Base-by-base conservation (phyloP, 441 rosid species). In the Arabidopsis lyrata region DNA sequence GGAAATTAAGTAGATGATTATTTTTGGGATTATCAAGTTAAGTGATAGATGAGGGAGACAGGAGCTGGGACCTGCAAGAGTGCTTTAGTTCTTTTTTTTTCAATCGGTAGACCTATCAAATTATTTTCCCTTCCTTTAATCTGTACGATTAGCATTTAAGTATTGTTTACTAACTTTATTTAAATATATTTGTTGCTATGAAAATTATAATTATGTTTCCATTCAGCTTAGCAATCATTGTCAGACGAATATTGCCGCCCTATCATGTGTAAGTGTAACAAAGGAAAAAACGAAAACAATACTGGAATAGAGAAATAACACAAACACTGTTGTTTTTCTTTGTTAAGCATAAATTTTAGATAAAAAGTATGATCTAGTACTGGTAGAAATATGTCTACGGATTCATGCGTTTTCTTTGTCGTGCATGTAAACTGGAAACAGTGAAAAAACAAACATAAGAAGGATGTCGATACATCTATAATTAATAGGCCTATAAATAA, bases 151-250 rank as follows among this genome's bases (percentile, higher is more conserved):
- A 70, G 66, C 80, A 77, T 77, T 86, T 75, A 78, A 59, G 67
- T 56, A 82, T 83, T 58, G 70, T 62, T 78, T 66, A 71, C 35
- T 66, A 53, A 10, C 63, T 65, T 77, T 64, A 64, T 60, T 50
- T 58, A 11, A 15, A 32, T 58, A 32, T 58, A 20, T 71, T 48
- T 39, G 20, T 27, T 62, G 54, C 22, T 57, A 63, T 59, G 66
- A 54, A 60, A 72, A 61, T 73, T 73, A 71, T 80, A 80, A 80
- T 81, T 78, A 80, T 77, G 82, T 81, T 85, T 78, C 86, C 84
- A 81, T 87, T 76, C 88, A 77, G 74, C 87, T 69, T 60, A 81
- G 74, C 81, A 83, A 84, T 89, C 84, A 87, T 85, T 81, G 76
- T 85, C 68, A 59, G 62, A 44, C 54, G 56, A 70, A 65, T 70